Percentiles rank a stretch among this genome's conserved stretches.
Conservation (phyloP, 2,329 filamentous ascomycete genomes). For the Waltergamsia citrina region DNA sequence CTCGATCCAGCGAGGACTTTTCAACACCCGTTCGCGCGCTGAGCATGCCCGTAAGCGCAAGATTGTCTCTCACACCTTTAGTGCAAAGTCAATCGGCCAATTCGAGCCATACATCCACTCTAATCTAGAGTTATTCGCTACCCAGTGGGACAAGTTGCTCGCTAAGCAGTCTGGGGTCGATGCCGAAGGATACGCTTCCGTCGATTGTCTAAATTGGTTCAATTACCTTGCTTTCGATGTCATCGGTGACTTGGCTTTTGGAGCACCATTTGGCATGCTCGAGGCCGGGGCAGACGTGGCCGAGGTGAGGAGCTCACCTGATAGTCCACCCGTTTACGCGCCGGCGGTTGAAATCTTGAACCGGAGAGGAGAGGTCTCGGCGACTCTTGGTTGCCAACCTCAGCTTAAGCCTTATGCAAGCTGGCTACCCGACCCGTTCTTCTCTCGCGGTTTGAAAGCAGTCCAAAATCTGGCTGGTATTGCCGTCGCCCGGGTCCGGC, state of each 20-base stretch:
- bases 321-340: constrained; percentile 56
- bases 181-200: constrained; percentile 29
- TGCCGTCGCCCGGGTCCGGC: constrained; percentile 71
- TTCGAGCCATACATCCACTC: constrained; percentile 84
- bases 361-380: constrained; percentile 77
- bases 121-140: constrained; percentile 66
- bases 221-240: constrained; percentile 45
- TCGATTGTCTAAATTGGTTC: constrained; percentile 73
- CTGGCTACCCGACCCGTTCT: constrained; percentile 76
- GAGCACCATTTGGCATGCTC: constrained; percentile 56
- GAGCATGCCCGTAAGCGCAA: constrained; percentile 88
- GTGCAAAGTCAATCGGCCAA: constrained; percentile 67
- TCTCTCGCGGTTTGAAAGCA: constrained; percentile 61
- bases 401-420: constrained; percentile 69
- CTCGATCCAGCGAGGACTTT: constrained; percentile 74
- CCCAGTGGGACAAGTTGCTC: constrained; percentile 60
- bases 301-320: constrained; percentile 56
- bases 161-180: constrained; percentile 17
- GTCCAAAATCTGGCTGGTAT: constrained; percentile 80
- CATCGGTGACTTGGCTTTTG: constrained; percentile 40
- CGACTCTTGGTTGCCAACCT: constrained; percentile 66
- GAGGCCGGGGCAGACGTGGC: constrained; percentile 66
- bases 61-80: constrained; percentile 80
- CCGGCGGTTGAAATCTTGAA: constrained; percentile 84
- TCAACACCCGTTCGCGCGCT: constrained; percentile 75